A percentile compares a stretch with the other conserved stretches of the same genome.
phyloP scores from a whole-genome alignment of 2,329 filamentous ascomycete genomes.

The Blastomyces gilchristii region DNA sequence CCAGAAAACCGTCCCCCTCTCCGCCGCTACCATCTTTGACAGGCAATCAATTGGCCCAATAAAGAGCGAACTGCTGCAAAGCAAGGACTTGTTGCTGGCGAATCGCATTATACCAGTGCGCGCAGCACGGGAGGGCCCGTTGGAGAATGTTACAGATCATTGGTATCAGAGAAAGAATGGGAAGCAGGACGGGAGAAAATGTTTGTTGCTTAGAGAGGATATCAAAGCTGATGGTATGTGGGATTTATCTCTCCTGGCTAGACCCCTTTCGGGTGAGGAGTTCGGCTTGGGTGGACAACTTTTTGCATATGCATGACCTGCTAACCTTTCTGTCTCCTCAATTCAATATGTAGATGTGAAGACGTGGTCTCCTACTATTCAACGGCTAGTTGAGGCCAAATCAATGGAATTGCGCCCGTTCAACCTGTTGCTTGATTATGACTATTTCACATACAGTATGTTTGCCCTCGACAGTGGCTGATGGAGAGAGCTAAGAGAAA shows the following conservation, averaged over 20 bases:
- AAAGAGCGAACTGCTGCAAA: conserved; percentile 55
- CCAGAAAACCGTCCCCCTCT: conserved; percentile 60
- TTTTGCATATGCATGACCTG: background rate
- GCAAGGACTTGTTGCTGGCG: conserved; percentile 54
- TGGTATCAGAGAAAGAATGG: conserved; percentile 41
- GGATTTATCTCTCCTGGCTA: background rate
- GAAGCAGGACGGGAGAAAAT: conserved; percentile 43
- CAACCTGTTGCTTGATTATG: conserved; percentile 66
- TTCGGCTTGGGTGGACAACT: background rate
- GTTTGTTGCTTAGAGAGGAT: conserved; percentile 30
- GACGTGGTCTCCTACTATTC: conserved; percentile 65
- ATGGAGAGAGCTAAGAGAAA: background rate
- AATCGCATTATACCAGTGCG: conserved; percentile 56
- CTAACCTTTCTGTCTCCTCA: background rate
- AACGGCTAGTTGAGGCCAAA: conserved; percentile 56
- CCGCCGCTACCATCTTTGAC: conserved; percentile 69
- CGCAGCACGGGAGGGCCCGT: conserved; percentile 46
- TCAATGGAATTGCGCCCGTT: conserved; percentile 66
- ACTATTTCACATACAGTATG: conserved; percentile 63
- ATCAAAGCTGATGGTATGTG: conserved; percentile 34
- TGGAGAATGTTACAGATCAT: conserved; percentile 17
- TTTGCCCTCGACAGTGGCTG: conserved; percentile 8
- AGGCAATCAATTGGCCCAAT: conserved; percentile 63
- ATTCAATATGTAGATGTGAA: conserved; percentile 47
- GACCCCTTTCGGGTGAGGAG: background rate